Evolutionary conservation across 257 asterid genomes (phyloP).

Genomic region (Scutellaria baicalensis): DNA sequence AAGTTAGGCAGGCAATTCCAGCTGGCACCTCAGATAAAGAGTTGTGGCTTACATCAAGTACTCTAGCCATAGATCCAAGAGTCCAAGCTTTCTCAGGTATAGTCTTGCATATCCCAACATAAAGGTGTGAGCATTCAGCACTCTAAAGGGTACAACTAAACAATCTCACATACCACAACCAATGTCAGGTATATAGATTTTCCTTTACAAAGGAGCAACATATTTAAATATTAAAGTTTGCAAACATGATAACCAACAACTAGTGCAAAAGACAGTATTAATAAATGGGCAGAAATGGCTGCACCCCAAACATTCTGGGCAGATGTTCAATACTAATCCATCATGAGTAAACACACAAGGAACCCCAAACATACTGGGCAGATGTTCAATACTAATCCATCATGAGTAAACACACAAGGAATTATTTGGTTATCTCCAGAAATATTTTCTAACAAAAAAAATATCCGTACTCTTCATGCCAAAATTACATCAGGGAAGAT

Average conservation of each 20-base stretch:
- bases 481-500: background rate
- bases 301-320: background rate
- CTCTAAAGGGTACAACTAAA: constrained; percentile 4
- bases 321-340: background rate
- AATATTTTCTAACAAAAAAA: background rate
- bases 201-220: background rate
- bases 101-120: constrained; percentile 42
- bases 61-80: constrained; percentile 51
- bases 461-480: background rate
- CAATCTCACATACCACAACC: background rate
- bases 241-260: background rate
- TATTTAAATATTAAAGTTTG: background rate
- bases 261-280: background rate
- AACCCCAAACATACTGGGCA: background rate
- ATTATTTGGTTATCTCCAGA: background rate
- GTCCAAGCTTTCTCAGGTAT: constrained; percentile 80
- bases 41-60: constrained; percentile 74
- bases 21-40: constrained; percentile 53
- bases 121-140: constrained; percentile 18
- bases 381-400: background rate
- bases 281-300: background rate
- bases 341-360: background rate
- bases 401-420: background rate
- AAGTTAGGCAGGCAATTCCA: constrained; percentile 37
- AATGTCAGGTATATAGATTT: background rate